A percentile compares a stretch with the other conserved stretches of the same genome.
Evolutionary conservation across 139 green algal species (phyloP).

Genomic region (Coelastrella sp.): DNA sequence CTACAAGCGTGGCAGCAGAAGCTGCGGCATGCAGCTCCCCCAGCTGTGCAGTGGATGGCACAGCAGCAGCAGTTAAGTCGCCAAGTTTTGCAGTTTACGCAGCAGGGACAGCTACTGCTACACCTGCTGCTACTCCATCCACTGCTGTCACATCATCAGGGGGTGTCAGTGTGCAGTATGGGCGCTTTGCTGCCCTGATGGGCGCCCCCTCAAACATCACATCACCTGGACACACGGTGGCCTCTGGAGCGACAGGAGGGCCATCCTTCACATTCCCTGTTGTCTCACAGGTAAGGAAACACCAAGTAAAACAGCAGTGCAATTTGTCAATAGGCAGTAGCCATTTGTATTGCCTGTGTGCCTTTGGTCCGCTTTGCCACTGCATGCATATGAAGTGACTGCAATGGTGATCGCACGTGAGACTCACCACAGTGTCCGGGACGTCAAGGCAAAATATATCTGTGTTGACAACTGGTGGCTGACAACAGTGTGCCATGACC

Average conservation of each 20-base stretch:
- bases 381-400: too few relatives aligned
- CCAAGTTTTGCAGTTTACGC: neutral
- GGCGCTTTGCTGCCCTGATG: conserved; percentile 39
- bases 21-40: neutral
- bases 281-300: conserved; percentile 8
- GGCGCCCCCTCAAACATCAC: neutral
- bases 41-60: too few relatives aligned
- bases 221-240: neutral
- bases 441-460: neutral
- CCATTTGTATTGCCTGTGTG: neutral
- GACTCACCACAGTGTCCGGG: too few relatives aligned
- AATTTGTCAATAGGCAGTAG: neutral
- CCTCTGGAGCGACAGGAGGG: neutral
- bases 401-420: too few relatives aligned
- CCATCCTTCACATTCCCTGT: conserved; percentile 32
- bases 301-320: neutral
- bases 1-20: neutral
- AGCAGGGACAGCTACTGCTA: neutral
- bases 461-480: neutral
- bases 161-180: conserved; percentile 19
- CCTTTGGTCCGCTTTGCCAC: too few relatives aligned
- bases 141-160: neutral
- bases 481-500: neutral
- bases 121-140: neutral
- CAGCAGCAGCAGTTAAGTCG: too few relatives aligned